A percentile compares a stretch with the other conserved stretches of the same genome.
phyloP scores from a whole-genome alignment of 2,329 filamentous ascomycete genomes.

The Apiospora marii region DNA sequence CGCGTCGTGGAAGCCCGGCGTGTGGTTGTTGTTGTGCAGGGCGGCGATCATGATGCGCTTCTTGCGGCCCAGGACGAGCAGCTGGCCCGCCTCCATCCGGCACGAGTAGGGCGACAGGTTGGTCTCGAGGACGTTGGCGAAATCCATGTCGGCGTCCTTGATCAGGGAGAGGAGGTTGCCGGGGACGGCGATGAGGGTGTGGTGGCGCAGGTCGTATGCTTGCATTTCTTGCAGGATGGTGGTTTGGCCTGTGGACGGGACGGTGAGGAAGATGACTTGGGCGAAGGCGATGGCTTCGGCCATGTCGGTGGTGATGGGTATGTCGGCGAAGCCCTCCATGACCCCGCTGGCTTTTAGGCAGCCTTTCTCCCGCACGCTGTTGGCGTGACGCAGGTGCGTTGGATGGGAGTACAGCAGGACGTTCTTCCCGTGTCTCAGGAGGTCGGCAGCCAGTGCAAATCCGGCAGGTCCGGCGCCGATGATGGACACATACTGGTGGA shows the following conservation, averaged over 20 bases:
- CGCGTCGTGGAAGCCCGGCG: constrained; percentile 15
- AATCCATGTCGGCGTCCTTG: constrained; percentile 28
- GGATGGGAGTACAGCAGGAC: constrained; percentile 37
- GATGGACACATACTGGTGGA: constrained; percentile 30
- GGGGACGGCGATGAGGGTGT: constrained; percentile 36
- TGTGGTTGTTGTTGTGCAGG: constrained; percentile 10
- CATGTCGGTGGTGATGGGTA: constrained; percentile 33
- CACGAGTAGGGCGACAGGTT: constrained; percentile 38
- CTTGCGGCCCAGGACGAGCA: constrained; percentile 35
- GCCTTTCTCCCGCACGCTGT: constrained; percentile 22
- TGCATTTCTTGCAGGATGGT: constrained; percentile 30
- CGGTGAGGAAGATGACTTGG: constrained; percentile 34
- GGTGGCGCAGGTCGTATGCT: constrained; percentile 27
- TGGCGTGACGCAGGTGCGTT: constrained; percentile 30
- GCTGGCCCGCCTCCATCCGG: constrained; percentile 32
- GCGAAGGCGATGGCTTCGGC: constrained; percentile 34
- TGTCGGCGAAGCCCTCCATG: constrained; percentile 28
- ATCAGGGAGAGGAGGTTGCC: constrained; percentile 37
- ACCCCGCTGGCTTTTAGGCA: constrained; percentile 27
- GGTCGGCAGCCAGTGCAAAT: constrained; percentile 33
- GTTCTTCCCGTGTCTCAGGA: constrained; percentile 29
- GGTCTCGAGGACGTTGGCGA: constrained; percentile 35
- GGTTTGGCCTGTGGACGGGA: constrained; percentile 33
- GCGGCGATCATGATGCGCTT: constrained; percentile 23
- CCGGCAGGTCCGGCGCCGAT: constrained; percentile 34